These are phyloP conservation scores for Rhododendron molle DNA, from an alignment of 148 eudicot species.

Conservation along the genomic window DNA sequence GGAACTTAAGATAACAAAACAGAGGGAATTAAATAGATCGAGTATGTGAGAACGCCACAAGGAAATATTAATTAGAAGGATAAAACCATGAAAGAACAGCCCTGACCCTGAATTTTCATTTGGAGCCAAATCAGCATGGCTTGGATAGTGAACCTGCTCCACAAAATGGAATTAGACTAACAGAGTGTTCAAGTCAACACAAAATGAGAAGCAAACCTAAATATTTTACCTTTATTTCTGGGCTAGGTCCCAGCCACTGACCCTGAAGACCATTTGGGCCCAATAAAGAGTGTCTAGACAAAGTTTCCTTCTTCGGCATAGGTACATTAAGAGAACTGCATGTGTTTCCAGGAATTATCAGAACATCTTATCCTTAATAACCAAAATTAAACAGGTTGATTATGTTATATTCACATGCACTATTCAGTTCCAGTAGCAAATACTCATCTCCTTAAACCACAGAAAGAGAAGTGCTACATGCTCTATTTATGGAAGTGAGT, in stretches of 20 bases:
- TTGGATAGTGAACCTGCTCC: slow-evolving; percentile 80
- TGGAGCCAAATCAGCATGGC: slow-evolving; percentile 45
- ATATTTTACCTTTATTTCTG: slow-evolving; percentile 62
- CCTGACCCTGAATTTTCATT: slow-evolving; percentile 60
- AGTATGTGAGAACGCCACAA: background rate
- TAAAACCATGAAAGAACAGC: slow-evolving; percentile 1
- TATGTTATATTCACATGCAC: background rate
- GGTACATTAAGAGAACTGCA: slow-evolving; percentile 67
- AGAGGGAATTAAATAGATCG: background rate
- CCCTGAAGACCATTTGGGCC: slow-evolving; percentile 87
- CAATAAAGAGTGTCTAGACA: slow-evolving; percentile 89
- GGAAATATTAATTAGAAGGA: background rate
- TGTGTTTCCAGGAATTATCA: slow-evolving; percentile 9
- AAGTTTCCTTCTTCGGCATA: slow-evolving; percentile 85
- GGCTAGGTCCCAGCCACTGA: slow-evolving; percentile 76
- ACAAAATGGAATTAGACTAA: slow-evolving; percentile 13
- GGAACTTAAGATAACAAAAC: background rate
- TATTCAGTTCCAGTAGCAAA: background rate
- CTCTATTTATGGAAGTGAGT: background rate
- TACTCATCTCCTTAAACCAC: slow-evolving; percentile 1
- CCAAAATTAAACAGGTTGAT: background rate
- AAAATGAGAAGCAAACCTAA: background rate
- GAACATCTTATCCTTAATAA: slow-evolving; percentile 8
- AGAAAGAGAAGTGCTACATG: background rate
- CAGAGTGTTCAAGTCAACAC: background rate